phyloP scores from a whole-genome alignment of 768 basidiomycete genomes.

The Cystobasidium tubakii region DNA sequence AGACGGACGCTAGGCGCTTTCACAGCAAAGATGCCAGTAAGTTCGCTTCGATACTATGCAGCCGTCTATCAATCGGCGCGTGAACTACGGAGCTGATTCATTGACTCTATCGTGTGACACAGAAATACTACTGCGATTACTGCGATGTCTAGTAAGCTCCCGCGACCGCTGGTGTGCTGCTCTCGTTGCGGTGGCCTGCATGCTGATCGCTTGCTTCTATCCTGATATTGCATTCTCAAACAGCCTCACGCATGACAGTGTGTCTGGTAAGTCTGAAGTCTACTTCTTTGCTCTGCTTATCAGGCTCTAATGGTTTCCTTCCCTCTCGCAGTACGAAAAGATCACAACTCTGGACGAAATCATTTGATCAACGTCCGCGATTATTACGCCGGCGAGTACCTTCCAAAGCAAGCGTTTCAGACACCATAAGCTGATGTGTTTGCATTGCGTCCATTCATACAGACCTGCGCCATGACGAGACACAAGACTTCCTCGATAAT shows the following conservation, averaged over 20 bases:
- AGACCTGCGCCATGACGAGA: slow-evolving; percentile 74
- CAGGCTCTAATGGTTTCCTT: neutral
- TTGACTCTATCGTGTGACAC: neutral
- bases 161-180: neutral
- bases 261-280: slow-evolving; percentile 61
- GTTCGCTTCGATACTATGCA: neutral
- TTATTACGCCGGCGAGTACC: slow-evolving; percentile 79
- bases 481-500: slow-evolving; percentile 96
- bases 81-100: too few species aligned
- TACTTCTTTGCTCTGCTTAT: neutral
- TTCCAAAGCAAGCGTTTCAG: neutral
- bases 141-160: slow-evolving; percentile 33
- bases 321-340: slow-evolving; percentile 71
- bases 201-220: slow-evolving; percentile 13
- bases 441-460: slow-evolving; percentile 9
- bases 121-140: slow-evolving; percentile 36
- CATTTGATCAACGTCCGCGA: slow-evolving; percentile 88
- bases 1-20: too few species aligned
- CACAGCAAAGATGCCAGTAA: neutral
- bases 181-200: neutral
- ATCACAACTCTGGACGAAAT: slow-evolving; percentile 95
- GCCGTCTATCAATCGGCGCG: too few species aligned
- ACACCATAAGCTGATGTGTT: neutral
- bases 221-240: neutral
- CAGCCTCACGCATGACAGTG: slow-evolving; percentile 77